Evolutionary conservation across 225 moss, liverwort and hornwort genomes (phyloP), one percentile per base, ranked within the genome.

Genomic region (Polytrichum formosum): DNA sequence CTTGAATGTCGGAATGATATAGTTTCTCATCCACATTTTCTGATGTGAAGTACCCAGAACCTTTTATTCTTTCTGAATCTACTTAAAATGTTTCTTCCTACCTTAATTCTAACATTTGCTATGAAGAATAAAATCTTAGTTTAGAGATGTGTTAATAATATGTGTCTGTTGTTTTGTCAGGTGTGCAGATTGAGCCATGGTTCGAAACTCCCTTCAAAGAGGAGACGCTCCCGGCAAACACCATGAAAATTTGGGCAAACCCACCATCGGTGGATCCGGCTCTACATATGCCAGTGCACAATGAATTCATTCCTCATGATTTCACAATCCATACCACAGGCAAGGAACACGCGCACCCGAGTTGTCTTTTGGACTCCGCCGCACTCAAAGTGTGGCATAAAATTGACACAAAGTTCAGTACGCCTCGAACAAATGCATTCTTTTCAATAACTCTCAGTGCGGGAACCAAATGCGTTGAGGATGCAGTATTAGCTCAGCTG

Each of bases 141-240:
- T 2, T 16, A 46, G 16, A 46, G 46, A 46, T 46, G 16, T 46
- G 46, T 46, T 13, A 46, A 46, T 46, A 46, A 46, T 46, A 46
- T 46, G 46, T 46, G 46, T 16, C 9, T 16, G 46, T 22, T 58
- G 58, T 58, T 8, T 70, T 66, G 54, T 64, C 82, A 88, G 88
- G 74, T 78, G 73, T 88, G 73, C 75, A 78, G 70, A 73, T 76
- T 54, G 88, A 88, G 74, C 88, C 88, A 66, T 88, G 88, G 88
- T 88, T 88, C 67, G 82, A 82, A 64, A 82, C 85, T 16, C 62
- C 75, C 1, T 88, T 76, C 64, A 80, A 21, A 68, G 85, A 85
- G 23, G 82, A 77, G 70, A 76, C 53, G 16, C 61, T 85, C 58
- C 69, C 82, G 54, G 60, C 60, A 30, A 59, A 62, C 7, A 2